A percentile compares a stretch with the other conserved stretches of the same genome.
phyloP scores from a whole-genome alignment of 139 green algal species.

The Asterochloris erici region DNA sequence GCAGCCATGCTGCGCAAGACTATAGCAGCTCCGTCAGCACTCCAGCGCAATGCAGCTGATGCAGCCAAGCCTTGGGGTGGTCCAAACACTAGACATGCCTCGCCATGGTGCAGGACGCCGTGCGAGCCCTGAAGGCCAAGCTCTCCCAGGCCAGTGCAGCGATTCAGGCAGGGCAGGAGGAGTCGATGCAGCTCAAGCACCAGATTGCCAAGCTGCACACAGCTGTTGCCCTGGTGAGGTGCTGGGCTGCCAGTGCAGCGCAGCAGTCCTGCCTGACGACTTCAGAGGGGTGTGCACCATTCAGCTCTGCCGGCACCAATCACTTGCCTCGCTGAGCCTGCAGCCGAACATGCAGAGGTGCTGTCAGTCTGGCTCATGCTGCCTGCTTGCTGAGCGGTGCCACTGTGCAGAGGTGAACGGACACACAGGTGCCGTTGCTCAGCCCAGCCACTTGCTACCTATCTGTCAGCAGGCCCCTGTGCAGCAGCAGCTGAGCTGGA shows the following conservation, averaged over 20 bases:
- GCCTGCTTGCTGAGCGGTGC: neutral
- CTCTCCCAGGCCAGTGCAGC: conserved; percentile 2
- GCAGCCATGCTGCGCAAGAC: neutral
- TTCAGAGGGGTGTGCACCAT: neutral
- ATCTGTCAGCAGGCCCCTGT: neutral
- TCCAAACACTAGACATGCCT: neutral
- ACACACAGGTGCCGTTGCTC: too few relatives aligned
- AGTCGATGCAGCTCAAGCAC: conserved; percentile 3
- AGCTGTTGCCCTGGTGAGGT: neutral
- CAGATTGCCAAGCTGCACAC: conserved; percentile 7
- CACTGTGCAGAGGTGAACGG: neutral
- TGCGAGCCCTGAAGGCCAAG: conserved; percentile 4
- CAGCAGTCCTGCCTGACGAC: too few relatives aligned
- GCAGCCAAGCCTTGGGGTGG: neutral
- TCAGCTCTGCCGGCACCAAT: too few relatives aligned
- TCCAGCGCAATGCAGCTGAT: neutral
- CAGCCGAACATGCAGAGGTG: neutral
- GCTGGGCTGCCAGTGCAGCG: neutral
- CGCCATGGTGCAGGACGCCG: conserved; percentile 6
- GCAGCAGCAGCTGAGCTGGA: neutral
- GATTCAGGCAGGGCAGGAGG: neutral
- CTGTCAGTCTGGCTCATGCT: neutral
- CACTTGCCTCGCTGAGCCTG: neutral
- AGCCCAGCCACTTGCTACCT: too few relatives aligned
- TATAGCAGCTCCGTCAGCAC: neutral